Conservation (phyloP, 306 rosid genomes). For the Rosa multiflora region DNA sequence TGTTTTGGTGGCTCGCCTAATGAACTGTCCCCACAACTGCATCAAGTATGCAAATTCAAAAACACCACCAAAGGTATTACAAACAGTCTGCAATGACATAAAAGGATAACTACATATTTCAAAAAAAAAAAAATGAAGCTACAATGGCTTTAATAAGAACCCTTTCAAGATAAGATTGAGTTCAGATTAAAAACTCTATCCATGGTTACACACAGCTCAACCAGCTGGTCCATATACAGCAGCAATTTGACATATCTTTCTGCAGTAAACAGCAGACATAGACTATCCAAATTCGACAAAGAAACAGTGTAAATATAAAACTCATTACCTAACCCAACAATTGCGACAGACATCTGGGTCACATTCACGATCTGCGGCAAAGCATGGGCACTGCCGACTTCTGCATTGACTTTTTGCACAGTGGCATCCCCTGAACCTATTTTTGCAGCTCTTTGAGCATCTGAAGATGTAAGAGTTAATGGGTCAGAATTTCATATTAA, state of each 20-base stretch:
- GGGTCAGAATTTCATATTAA: not conserved
- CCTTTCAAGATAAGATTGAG: not conserved
- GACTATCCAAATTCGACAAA: not conserved
- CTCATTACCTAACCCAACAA: constrained; percentile 88
- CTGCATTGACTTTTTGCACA: constrained; percentile 83
- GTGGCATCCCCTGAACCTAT: constrained; percentile 84
- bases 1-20: constrained; percentile 84
- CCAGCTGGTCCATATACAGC: not conserved
- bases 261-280: not conserved
- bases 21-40: constrained; percentile 90
- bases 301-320: constrained; percentile 9
- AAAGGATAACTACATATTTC: not conserved
- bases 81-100: not conserved
- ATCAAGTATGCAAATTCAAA: constrained; percentile 23
- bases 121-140: too few relatives aligned
- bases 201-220: constrained; percentile 1
- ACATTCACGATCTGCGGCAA: constrained; percentile 87
- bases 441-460: constrained; percentile 78
- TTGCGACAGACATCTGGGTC: constrained; percentile 93
- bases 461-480: constrained; percentile 35
- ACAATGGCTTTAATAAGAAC: not conserved
- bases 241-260: not conserved
- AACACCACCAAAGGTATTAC: constrained; percentile 9
- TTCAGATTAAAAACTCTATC: not conserved
- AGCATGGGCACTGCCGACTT: constrained; percentile 91